Base-by-base conservation (phyloP, 148 eudicot genomes). In the Rhododendron mucronatum region DNA sequence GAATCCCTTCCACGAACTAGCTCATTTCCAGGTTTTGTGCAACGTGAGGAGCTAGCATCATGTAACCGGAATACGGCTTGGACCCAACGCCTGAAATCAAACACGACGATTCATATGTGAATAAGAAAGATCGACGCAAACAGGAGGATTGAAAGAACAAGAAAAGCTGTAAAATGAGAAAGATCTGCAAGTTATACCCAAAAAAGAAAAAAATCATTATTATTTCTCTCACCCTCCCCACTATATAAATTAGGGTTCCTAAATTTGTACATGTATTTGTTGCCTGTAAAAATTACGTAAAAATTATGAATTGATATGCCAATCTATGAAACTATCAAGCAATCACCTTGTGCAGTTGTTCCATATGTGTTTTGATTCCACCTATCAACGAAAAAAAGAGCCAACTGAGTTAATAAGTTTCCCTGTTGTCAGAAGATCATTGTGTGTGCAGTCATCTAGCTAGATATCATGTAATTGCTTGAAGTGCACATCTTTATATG, bases 1-100 rank as follows among this genome's bases (percentile, higher is more conserved):
- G 14, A 26, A 84, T 41, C 83, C 88, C 75, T 61, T 41, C 50
- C 45, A 71, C 77, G 73, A 55, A 48, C 48, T 21, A 81, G 47
- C 45, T 80, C 85, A 45, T 48, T 44, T 77, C 74, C 80, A 84
- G 85, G 59, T 85, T 81, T 86, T 86, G 81, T 48, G 37, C 69
- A n/a, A 78, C 81, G 76, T 10, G 74, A 63, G 50, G 87, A 88
- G 82, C 90, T 88, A 53, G 57, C 83, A 74, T 48, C 84, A 81
- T 65, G 50, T 48, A 86, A 76, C 55, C 85, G 82, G 84, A 97
- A 97, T 8, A 92, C 98, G 80, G 98, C 98, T 93, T 97, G 99
- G 87, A 97, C 90, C 98, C 99, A 96, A 74, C 99, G 96, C 93
- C 99, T 97, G 89, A 71, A 86, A 88, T 85, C 78, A 83, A 78